Conservation (phyloP, 139 green algal genomes). For the Volvox reticuliferus region DNA sequence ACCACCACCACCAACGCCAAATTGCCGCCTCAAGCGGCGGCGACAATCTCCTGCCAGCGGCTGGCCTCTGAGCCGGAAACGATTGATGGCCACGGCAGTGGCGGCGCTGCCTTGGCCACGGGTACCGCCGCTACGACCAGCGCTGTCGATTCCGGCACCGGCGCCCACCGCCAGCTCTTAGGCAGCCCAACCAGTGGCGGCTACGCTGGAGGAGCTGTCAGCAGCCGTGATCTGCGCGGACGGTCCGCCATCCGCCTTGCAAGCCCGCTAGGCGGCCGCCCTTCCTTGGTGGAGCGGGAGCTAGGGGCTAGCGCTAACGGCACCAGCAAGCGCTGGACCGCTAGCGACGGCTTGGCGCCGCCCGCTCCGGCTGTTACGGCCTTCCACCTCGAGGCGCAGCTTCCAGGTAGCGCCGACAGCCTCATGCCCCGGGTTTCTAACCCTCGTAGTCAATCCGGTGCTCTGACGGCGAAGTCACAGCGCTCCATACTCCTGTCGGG, state of each 20-base stretch:
- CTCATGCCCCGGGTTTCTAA: background rate
- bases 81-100: background rate
- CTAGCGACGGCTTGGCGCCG: background rate
- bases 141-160: background rate
- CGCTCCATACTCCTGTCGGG: background rate
- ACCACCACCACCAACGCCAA: background rate
- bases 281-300: background rate
- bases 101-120: too few relatives aligned
- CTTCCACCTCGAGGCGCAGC: background rate
- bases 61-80: background rate
- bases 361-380: background rate
- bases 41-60: background rate
- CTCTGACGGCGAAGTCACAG: background rate
- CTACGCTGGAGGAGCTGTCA: background rate
- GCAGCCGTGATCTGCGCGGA: background rate
- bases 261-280: background rate
- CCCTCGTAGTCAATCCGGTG: background rate
- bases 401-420: slow-evolving; percentile 1
- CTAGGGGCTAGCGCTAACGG: background rate
- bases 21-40: background rate
- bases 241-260: background rate
- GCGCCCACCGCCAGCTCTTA: background rate
- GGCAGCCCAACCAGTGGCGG: background rate
- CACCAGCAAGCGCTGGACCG: background rate
- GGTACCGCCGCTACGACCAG: background rate